phyloP scores from a whole-genome alignment of 768 basidiomycete genomes.

The Tylopilus balloui region DNA sequence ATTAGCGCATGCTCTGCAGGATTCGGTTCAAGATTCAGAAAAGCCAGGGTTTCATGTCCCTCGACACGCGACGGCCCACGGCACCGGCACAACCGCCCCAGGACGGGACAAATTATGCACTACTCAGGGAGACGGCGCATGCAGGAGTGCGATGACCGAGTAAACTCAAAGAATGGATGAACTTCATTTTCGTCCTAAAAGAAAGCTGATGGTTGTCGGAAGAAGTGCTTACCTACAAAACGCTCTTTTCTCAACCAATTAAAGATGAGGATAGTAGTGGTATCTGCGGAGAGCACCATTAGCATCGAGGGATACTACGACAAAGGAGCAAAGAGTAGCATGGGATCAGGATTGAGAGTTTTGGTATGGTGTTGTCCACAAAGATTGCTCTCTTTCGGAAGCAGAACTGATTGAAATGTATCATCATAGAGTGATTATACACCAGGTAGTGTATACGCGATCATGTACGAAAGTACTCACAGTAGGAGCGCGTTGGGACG shows the following conservation, averaged over 20 bases:
- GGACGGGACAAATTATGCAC: constrained; percentile 42
- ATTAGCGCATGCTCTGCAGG: constrained; percentile 4
- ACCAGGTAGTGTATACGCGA: background rate
- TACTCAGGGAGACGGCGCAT: constrained; percentile 36
- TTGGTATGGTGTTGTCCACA: constrained; percentile 60
- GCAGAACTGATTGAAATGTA: constrained; percentile 65
- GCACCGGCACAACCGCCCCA: constrained; percentile 42
- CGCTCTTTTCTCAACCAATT: background rate
- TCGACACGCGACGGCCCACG: constrained; percentile 30
- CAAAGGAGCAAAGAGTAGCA: background rate
- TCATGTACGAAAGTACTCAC: constrained; percentile 15
- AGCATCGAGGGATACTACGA: background rate
- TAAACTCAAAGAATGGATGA: constrained; percentile 81
- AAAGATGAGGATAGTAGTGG: background rate
- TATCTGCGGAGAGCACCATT: constrained; percentile 1
- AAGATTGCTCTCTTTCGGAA: constrained; percentile 75
- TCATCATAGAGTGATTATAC: constrained; percentile 40
- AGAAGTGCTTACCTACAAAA: background rate
- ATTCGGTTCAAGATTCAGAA: constrained; percentile 41
- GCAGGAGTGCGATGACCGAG: constrained; percentile 33
- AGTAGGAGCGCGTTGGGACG: background rate
- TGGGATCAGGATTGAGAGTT: constrained; percentile 46
- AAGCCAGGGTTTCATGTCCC: constrained; percentile 60
- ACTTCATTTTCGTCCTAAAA: constrained; percentile 64
- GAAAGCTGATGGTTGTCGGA: background rate